Percentiles rank a stretch among this genome's conserved stretches.
Evolutionary conservation across 2,329 filamentous ascomycete genomes (phyloP).

Genomic region (Drechslera avenae): DNA sequence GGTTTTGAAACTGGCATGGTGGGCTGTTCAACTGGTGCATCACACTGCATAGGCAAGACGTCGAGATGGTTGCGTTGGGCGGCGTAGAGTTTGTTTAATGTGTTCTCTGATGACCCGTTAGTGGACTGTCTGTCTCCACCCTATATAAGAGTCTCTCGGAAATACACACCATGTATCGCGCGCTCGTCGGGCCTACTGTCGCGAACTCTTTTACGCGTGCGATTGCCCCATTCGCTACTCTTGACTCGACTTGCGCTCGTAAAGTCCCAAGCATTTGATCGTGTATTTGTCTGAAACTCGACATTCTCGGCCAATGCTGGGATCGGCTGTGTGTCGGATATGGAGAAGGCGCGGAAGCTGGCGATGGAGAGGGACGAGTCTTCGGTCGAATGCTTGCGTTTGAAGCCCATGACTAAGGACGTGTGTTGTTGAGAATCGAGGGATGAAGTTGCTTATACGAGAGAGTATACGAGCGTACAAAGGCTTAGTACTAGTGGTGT

Average conservation of each 20-base stretch:
- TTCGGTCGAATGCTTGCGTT: conserved; percentile 61
- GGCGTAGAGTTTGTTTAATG: conserved; percentile 52
- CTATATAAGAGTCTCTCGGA: no score
- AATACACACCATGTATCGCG: conserved; percentile 57
- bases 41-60: conserved; percentile 35
- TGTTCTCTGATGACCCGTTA: conserved; percentile 46
- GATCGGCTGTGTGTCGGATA: conserved; percentile 35
- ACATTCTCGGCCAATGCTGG: conserved; percentile 28
- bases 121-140: background rate
- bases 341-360: conserved; percentile 42
- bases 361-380: conserved; percentile 54
- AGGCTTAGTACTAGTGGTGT: background rate
- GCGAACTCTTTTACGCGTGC: conserved; percentile 64
- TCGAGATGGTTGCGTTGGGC: conserved; percentile 48
- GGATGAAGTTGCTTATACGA: background rate
- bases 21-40: conserved; percentile 21
- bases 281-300: conserved; percentile 30
- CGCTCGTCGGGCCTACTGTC: conserved; percentile 63
- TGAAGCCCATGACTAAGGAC: conserved; percentile 55
- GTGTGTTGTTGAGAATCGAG: background rate
- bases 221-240: conserved; percentile 55
- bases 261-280: conserved; percentile 33
- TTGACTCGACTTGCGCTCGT: conserved; percentile 33
- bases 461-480: no score
- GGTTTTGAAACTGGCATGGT: conserved; percentile 18